Evolutionary conservation across 768 basidiomycete species (phyloP), one percentile per base, ranked within the genome.

Genomic region (Trametes elegans): DNA sequence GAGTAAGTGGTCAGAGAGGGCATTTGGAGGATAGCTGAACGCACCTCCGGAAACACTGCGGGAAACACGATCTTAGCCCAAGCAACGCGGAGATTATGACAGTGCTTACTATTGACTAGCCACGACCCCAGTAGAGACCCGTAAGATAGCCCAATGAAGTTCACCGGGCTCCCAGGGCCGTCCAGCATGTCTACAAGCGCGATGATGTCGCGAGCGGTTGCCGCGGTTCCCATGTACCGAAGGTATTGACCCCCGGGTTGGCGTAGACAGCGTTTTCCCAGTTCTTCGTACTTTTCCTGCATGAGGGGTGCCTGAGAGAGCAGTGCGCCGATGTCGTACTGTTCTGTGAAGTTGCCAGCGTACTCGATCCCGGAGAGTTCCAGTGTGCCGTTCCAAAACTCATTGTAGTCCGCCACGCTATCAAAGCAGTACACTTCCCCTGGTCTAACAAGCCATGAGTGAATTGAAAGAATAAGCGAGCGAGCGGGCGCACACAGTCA

Each of bases 141-240:
- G 27, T 51, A 57, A 1, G 56, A 57, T 7, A 57, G 2, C 2
- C 49, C 56, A 13, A 18, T 19, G 35, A 40, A 57, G 27, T 57
- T 51, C 21, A 57, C 21, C 35, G 49, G 56, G 10, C 39, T 32
- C 14, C 38, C 50, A 24, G 49, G 49, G 1, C 56, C 56, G 18
- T 51, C 56, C 21, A 57, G 44, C 11, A 45, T 50, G 38, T 57
- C 56, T 24, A 45, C 50, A 3, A 57, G 31, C 9, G 56, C 49
- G 16, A 46, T 36, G 24, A 52, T 32, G 27, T 57, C 56, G 19
- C 56, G 56, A 3, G 41, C 49, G 9, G 49, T 47, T 9, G 56
- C 49, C 18, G 49, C 46, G 5, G 49, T 46, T 3, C 56, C 56
- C 16, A 57, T 13, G 36, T 57, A 57, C 44, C 35, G n/a, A 11